Evolutionary conservation across 176 grass and related monocot species (phyloP), one percentile per base, ranked within the genome.

Genomic region (Ensete ventricosum): DNA sequence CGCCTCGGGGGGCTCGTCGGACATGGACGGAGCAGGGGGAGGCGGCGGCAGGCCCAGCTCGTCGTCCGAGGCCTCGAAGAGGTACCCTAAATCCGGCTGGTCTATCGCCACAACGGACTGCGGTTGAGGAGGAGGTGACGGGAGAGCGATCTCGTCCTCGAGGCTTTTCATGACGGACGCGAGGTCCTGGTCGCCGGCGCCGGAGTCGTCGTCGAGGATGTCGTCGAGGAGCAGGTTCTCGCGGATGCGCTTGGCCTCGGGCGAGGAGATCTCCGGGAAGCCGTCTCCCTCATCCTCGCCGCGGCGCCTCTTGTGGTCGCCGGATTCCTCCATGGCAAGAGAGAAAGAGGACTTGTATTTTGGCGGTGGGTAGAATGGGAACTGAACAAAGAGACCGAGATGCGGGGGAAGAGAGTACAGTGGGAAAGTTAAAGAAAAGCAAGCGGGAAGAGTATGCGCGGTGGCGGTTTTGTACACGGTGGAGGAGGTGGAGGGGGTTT

Each of bases 41-140:
- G 69, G 2, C 4, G 69, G 54, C 21, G 85, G 85, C 7, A 87
- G 62, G 16, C 85, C 85, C 13, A 87, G 80, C 80, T 87, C 85
- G 19, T 87, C 85, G 53, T 87, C 85, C 11, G 85, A 83, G n/a
- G 85, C 85, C 68, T 70, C 85, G 21, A 87, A 71, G 14, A 87
- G 75, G 55, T 79, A 87, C 8, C 85, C 85, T 0, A 87, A 71
- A 73, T 87, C 80, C 50, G 73, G 75, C 8, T 25, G 78, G 17
- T 66, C 77, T 1, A 1, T 24, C 34, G 52, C 52, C 22, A 52
- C 34, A 6, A 24, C 74, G 2, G 25, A 9, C 14, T 12, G 16
- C 34, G 49, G 52, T 13, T 19, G 57, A 1, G 53, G 14, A 8
- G 50, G 34, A 8, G 53, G 22, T 9, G 76, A 50, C 8, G 74